A percentile compares a stretch with the other conserved stretches of the same genome.
Evolutionary conservation across 2,329 filamentous ascomycete genomes (phyloP).

Genomic region (Apiospora hydei): DNA sequence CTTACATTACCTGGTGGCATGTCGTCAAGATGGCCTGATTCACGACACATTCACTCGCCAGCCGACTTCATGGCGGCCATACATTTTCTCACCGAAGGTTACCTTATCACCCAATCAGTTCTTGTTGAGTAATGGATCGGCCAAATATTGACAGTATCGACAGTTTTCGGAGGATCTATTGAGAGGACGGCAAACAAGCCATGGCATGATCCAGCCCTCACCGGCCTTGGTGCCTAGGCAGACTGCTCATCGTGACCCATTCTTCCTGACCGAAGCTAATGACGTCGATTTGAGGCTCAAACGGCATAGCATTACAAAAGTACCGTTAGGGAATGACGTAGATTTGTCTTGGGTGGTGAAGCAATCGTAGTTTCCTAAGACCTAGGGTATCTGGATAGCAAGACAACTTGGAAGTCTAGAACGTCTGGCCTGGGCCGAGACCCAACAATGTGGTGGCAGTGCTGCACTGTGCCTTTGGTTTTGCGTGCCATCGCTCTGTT

Average conservation of each 20-base stretch:
- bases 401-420: not conserved
- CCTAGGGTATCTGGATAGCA: no score
- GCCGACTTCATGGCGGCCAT: not conserved
- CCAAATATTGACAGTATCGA: not conserved
- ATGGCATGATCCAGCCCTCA: not conserved
- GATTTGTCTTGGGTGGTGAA: not conserved
- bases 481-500: not conserved
- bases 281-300: constrained; percentile 1
- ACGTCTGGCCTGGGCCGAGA: constrained; percentile 1
- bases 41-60: not conserved
- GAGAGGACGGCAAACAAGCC: not conserved
- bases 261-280: not conserved
- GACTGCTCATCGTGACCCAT: not conserved
- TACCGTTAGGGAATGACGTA: not conserved
- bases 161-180: not conserved
- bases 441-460: not conserved
- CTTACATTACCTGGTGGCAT: not conserved
- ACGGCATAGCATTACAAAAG: not conserved
- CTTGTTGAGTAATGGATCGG: not conserved
- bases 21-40: not conserved
- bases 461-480: not conserved
- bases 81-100: not conserved
- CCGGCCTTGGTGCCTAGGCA: not conserved
- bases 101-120: not conserved
- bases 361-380: not conserved